Evolutionary conservation across 2,329 filamentous ascomycete genomes (phyloP), one percentile per base, ranked within the genome.

Genomic region (Bipolaris sorokiniana): DNA sequence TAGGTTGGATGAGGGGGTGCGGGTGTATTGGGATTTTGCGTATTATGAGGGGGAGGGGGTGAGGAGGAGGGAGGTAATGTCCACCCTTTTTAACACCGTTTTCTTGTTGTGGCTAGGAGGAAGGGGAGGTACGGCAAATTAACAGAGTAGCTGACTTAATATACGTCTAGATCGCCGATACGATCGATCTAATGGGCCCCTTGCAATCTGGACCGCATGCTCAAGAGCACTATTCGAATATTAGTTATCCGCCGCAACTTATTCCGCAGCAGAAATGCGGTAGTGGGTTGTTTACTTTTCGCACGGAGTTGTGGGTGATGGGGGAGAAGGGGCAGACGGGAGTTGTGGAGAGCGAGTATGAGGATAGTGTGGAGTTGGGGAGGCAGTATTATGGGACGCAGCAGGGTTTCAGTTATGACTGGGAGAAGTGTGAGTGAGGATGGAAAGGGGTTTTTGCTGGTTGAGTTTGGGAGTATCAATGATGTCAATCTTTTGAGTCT

Each of bases 381-480:
- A n/a, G 20, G 36, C 33, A 61, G 20, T 63, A 63, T 33, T 66
- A 66, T 56, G 64, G 63, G 6, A 50, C 51, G 6, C 59, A 63
- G 49, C 55, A 63, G 20, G 63, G 61, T 2, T 62, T 59, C 16
- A 61, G 61, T 38, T 62, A 62, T 50, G 63, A 66, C 38, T 67
- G 54, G 54, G 59, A 65, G 47, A 65, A 66, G 41, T 66, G 63
- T 16, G 20, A 42, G 40, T 42, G 40, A 22, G 9, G 22, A 26
- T 23, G 11, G 36, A 26, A 7, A 23, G 15, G 22, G 5, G 26
- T 6, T 22, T 41, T 11, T 26, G 6, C 5, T 23, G 20, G 20
- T 2, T 23, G 20, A 11, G 4, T 15, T n/a, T 22, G 40, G 5
- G 23, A 42, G n/a, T 18, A 18, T 38, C 16, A 18, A 9, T 38